phyloP scores from a whole-genome alignment of 2,329 filamentous ascomycete species.

The Magnaporthales sp. region DNA sequence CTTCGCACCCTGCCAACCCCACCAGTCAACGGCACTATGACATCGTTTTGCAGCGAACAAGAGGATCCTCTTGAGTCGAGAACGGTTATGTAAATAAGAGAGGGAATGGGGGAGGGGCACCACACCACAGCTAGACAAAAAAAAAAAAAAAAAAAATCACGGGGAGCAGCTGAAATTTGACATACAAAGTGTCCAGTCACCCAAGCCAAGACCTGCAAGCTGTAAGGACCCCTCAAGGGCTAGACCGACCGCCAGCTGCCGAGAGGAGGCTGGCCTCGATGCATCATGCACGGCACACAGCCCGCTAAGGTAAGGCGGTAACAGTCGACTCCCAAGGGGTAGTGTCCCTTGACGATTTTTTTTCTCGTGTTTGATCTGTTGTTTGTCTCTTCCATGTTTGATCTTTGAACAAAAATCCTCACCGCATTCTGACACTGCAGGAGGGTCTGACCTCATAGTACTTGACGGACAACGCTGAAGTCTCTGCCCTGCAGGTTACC shows the following conservation, averaged over 20 bases:
- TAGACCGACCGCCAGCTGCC: background rate
- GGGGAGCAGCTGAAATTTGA: background rate
- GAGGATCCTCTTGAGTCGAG: background rate
- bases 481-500: background rate
- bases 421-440: background rate
- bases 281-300: background rate
- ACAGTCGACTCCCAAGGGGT: background rate
- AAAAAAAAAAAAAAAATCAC: background rate
- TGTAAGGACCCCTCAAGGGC: background rate
- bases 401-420: background rate
- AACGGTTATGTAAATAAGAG: background rate
- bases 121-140: background rate
- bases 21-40: background rate
- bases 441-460: background rate
- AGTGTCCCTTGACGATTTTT: background rate
- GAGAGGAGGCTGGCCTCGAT: background rate
- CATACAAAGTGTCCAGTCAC: background rate
- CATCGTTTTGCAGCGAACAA: background rate
- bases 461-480: background rate
- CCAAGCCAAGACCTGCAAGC: background rate
- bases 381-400: background rate
- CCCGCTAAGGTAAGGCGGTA: background rate
- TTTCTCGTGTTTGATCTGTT: background rate
- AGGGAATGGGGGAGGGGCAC: background rate
- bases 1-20: background rate